Conservation (phyloP, 495 filamentous ascomycete genomes). For the Penicillium angulare region DNA sequence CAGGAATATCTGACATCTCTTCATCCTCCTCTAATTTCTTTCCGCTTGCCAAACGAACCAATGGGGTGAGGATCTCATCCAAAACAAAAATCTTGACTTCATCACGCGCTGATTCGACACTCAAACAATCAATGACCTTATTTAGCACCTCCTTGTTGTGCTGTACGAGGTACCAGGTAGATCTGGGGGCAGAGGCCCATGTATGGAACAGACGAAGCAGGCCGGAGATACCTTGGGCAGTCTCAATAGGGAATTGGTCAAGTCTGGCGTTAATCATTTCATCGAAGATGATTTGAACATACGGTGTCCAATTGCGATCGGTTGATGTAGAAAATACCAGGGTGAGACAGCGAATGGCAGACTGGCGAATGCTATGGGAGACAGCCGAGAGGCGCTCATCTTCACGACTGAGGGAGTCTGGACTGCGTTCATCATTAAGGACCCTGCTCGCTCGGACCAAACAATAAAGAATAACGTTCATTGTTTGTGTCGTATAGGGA, state of each 20-base stretch:
- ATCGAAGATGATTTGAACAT: constrained; percentile 64
- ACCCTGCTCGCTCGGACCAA: constrained; percentile 66
- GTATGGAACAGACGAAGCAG: constrained; percentile 75
- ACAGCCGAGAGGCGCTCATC: constrained; percentile 53
- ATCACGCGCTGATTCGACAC: constrained; percentile 74
- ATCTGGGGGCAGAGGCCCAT: constrained; percentile 68
- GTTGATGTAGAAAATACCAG: constrained; percentile 69
- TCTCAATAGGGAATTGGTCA: constrained; percentile 79
- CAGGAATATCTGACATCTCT: constrained; percentile 52
- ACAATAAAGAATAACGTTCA: constrained; percentile 77
- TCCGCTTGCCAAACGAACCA: constrained; percentile 56
- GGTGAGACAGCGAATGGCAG: constrained; percentile 74
- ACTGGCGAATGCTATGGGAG: constrained; percentile 67
- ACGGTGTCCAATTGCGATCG: constrained; percentile 66
- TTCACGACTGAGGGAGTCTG: constrained; percentile 33
- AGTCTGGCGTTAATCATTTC: constrained; percentile 75
- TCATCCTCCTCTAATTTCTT: constrained; percentile 43
- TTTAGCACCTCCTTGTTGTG: constrained; percentile 62
- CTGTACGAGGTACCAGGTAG: constrained; percentile 64
- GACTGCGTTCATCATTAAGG: constrained; percentile 39
- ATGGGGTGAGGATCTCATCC: constrained; percentile 60
- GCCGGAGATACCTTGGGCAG: constrained; percentile 82
- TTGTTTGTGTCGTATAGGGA: constrained; percentile 58
- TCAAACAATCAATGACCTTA: constrained; percentile 69
- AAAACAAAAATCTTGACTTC: constrained; percentile 84